Evolutionary conservation across 2,329 filamentous ascomycete genomes (phyloP).

Genomic region (Penicillium sclerotigenum): DNA sequence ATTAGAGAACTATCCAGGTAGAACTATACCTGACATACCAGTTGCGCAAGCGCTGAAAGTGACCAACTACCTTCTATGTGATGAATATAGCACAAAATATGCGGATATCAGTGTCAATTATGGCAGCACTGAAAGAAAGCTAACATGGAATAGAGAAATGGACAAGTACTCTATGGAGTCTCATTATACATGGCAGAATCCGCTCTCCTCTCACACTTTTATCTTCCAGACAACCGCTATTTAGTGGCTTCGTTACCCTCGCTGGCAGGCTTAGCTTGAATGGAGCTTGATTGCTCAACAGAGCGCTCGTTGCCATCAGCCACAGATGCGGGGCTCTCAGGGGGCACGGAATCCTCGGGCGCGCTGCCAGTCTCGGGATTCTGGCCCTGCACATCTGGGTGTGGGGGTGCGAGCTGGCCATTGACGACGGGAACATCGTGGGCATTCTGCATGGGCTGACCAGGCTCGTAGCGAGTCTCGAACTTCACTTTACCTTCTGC

Average conservation of each 20-base stretch:
- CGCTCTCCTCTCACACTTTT: slow-evolving; percentile 1
- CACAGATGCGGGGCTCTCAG: slow-evolving; percentile 41
- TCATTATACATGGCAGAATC: slow-evolving; percentile 22
- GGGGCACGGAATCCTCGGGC: slow-evolving; percentile 33
- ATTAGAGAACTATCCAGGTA: too few relatives aligned
- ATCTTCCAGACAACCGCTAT: slow-evolving; percentile 15
- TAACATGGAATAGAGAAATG: slow-evolving; percentile 3
- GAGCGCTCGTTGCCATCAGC: slow-evolving; percentile 38
- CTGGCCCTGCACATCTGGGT: slow-evolving; percentile 56
- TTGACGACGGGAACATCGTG: slow-evolving; percentile 62
- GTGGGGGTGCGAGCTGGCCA: slow-evolving; percentile 48
- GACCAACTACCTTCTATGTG: neutral
- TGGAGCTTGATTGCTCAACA: slow-evolving; percentile 34
- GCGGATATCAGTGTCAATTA: slow-evolving; percentile 3
- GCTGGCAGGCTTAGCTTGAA: slow-evolving; percentile 46
- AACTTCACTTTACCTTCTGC: slow-evolving; percentile 87
- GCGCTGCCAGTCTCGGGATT: slow-evolving; percentile 55
- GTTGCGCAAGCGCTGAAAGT: neutral
- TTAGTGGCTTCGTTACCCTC: slow-evolving; percentile 48
- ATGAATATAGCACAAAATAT: neutral
- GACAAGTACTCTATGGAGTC: slow-evolving; percentile 13
- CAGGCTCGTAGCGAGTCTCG: slow-evolving; percentile 93
- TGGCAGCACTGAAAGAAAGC: slow-evolving; percentile 5
- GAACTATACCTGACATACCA: neutral
- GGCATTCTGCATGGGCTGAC: slow-evolving; percentile 73